These are phyloP conservation scores for Candida sp. DNA, from an alignment of 1,139 yeast genomes.

Conservation along the genomic window DNA sequence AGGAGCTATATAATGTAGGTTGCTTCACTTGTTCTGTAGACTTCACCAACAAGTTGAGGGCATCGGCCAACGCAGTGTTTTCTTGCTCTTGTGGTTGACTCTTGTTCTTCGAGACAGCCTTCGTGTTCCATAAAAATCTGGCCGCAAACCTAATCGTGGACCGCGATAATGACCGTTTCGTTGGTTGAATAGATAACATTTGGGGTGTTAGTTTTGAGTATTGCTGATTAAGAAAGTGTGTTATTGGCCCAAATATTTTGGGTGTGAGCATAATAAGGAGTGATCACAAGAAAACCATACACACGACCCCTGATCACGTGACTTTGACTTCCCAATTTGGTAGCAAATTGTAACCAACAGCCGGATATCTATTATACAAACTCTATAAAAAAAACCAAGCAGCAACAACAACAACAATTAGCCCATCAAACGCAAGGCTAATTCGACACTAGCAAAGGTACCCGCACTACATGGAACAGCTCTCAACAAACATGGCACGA, in stretches of 20 bases:
- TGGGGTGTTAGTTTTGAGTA: background rate
- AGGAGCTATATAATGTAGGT: conserved; percentile 40
- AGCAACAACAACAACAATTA: conserved; percentile 13
- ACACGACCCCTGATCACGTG: background rate
- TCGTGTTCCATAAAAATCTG: conserved; percentile 13
- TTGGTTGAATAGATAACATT: conserved; percentile 1
- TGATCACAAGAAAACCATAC: background rate
- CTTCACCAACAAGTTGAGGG: conserved; percentile 36
- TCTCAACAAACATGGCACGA: conserved; percentile 68
- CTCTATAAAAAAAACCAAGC: background rate
- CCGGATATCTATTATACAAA: background rate
- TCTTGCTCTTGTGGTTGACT: conserved; percentile 14
- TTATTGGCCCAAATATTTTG: background rate
- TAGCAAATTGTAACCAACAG: background rate
- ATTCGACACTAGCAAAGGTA: conserved; percentile 78
- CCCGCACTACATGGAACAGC: conserved; percentile 81
- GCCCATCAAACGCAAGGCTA: conserved; percentile 63
- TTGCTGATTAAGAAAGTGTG: background rate
- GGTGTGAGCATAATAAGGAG: background rate
- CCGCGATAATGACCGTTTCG: conserved; percentile 1
- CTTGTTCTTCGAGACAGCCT: background rate
- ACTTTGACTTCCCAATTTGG: background rate
- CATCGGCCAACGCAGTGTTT: conserved; percentile 38
- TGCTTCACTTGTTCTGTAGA: conserved; percentile 17
- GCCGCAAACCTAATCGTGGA: conserved; percentile 7